These are phyloP conservation scores for Tuber borchii DNA, from an alignment of 495 filamentous ascomycete genomes.

Conservation along the genomic window DNA sequence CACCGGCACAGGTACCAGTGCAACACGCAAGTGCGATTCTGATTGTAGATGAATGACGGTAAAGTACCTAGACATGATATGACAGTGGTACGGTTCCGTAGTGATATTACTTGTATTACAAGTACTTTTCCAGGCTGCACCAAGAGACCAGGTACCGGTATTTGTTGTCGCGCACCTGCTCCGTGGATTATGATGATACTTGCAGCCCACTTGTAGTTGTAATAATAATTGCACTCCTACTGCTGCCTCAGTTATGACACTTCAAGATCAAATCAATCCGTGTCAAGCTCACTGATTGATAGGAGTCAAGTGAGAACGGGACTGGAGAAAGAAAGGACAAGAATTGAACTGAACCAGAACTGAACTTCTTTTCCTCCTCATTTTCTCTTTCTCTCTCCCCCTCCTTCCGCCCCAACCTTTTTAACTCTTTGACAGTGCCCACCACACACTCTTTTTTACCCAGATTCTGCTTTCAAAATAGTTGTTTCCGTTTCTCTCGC, in stretches of 20 bases:
- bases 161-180: slow-evolving; percentile 1
- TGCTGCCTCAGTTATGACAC: neutral
- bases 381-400: neutral
- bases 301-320: neutral
- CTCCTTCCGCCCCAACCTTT: neutral
- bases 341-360: neutral
- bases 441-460: neutral
- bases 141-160: neutral
- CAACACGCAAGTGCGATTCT: neutral
- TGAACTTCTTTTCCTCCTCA: neutral
- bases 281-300: neutral
- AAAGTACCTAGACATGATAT: neutral
- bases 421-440: neutral
- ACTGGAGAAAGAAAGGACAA: neutral
- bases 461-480: neutral
- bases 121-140: neutral
- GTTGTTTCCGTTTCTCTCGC: slow-evolving; percentile 22
- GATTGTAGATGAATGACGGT: neutral
- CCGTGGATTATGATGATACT: neutral
- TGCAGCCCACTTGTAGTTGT: neutral
- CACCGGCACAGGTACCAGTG: too few species aligned
- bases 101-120: neutral
- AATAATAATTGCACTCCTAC: neutral
- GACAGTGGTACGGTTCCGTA: neutral
- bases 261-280: neutral